phyloP scores from a whole-genome alignment of 805 yeast genomes.

The Candida khao-thaluensis region DNA sequence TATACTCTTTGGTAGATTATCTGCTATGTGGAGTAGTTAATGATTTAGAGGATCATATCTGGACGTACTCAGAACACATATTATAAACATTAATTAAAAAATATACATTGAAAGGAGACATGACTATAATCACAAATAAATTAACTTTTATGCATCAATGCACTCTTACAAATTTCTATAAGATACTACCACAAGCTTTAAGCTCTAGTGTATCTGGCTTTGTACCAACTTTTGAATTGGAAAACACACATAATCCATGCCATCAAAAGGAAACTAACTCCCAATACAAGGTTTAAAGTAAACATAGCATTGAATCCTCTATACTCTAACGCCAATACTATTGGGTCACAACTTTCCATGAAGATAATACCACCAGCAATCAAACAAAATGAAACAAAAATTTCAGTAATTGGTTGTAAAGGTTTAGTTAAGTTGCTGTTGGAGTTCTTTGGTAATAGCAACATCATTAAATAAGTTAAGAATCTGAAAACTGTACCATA shows the following conservation, averaged over 20 bases:
- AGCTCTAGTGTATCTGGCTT: slow-evolving; percentile 3
- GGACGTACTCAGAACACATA: no score
- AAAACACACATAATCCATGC: slow-evolving; percentile 80
- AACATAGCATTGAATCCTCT: slow-evolving; percentile 83
- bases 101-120: slow-evolving; percentile 3
- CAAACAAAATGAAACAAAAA: slow-evolving; percentile 74
- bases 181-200: no score
- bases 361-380: slow-evolving; percentile 88
- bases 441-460: slow-evolving; percentile 40
- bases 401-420: slow-evolving; percentile 78
- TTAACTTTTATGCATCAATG: slow-evolving; percentile 3
- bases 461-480: slow-evolving; percentile 56
- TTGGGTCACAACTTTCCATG: slow-evolving; percentile 88
- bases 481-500: slow-evolving; percentile 78
- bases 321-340: slow-evolving; percentile 72
- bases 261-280: slow-evolving; percentile 75
- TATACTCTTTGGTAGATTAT: no score
- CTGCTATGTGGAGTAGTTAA: no score
- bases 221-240: slow-evolving; percentile 53
- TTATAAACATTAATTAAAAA: no score
- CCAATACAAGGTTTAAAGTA: slow-evolving; percentile 83
- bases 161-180: no score
- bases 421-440: slow-evolving; percentile 31
- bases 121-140: not conserved
- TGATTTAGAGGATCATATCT: no score